Evolutionary conservation across 2,329 filamentous ascomycete genomes (phyloP).

Genomic region (Calonectria pseudoturangicola): DNA sequence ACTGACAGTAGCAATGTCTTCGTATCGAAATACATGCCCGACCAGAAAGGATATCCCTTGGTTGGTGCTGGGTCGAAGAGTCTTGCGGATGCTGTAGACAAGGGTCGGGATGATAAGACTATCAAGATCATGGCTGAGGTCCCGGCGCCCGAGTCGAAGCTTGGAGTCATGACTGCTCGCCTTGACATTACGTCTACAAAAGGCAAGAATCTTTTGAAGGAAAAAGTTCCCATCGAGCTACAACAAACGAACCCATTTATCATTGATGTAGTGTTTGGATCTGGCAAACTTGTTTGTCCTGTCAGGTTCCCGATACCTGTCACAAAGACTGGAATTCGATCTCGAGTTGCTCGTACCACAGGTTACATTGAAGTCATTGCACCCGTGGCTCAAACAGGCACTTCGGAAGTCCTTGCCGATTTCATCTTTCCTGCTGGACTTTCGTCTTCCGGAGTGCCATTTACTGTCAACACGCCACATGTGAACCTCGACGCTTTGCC

Average conservation of each 20-base stretch:
- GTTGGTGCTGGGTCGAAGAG: constrained; percentile 50
- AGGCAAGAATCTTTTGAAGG: constrained; percentile 60
- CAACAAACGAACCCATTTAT: constrained; percentile 62
- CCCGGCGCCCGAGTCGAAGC: constrained; percentile 52
- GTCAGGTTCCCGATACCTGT: constrained; percentile 65
- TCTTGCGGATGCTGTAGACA: constrained; percentile 45
- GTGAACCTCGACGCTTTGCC: constrained; percentile 68
- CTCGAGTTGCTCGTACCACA: constrained; percentile 65
- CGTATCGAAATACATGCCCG: constrained; percentile 61
- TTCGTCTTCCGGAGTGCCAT: constrained; percentile 55
- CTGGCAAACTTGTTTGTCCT: constrained; percentile 55
- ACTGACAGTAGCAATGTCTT: constrained; percentile 57
- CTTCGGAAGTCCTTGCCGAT: constrained; percentile 52
- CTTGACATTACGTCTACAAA: constrained; percentile 61
- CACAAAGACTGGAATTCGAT: constrained; percentile 58
- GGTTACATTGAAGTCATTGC: constrained; percentile 67
- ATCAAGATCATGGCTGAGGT: constrained; percentile 57
- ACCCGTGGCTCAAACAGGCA: constrained; percentile 52
- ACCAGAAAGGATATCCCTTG: constrained; percentile 56
- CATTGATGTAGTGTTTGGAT: constrained; percentile 64
- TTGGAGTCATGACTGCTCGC: constrained; percentile 62
- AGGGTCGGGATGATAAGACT: constrained; percentile 46
- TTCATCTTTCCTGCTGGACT: constrained; percentile 63
- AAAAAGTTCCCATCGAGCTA: constrained; percentile 62
- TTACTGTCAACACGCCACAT: constrained; percentile 62